Conservation (phyloP, 1,284 basidiomycete species). For the Ustilago lituana region DNA sequence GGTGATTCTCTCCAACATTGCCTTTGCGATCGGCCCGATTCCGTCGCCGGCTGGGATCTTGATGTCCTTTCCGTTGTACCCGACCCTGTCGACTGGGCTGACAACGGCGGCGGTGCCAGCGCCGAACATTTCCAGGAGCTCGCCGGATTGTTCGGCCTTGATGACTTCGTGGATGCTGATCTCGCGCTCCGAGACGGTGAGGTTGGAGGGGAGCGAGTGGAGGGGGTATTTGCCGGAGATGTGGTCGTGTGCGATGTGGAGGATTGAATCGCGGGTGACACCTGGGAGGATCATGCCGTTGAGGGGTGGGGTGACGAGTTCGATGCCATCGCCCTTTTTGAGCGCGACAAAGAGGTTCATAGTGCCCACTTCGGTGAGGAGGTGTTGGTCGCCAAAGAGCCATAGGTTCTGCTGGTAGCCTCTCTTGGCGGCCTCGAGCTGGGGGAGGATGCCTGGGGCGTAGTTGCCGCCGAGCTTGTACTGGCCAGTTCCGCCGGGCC, state of each 20-base stretch:
- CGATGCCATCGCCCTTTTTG: conserved; percentile 75
- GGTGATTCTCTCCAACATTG: conserved; percentile 83
- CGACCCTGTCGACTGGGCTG: conserved; percentile 74
- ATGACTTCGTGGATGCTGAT: conserved; percentile 90
- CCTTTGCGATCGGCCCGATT: conserved; percentile 84
- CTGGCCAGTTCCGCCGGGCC: conserved; percentile 65
- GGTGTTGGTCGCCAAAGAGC: conserved; percentile 73
- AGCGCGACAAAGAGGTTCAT: conserved; percentile 97
- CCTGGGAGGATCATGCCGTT: conserved; percentile 96
- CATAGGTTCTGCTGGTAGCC: conserved; percentile 96
- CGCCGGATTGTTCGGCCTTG: conserved; percentile 76
- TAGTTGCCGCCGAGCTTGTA: conserved; percentile 67
- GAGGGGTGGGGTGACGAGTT: conserved; percentile 76
- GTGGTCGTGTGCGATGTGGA: conserved; percentile 83
- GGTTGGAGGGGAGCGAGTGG: conserved; percentile 68
- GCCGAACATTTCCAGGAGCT: conserved; percentile 90
- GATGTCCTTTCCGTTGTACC: conserved; percentile 86
- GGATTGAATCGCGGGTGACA: conserved; percentile 86
- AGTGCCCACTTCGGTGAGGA: conserved; percentile 74
- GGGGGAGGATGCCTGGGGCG: conserved; percentile 71
- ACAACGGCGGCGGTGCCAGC: conserved; percentile 76
- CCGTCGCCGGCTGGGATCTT: conserved; percentile 83
- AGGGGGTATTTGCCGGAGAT: conserved; percentile 71
- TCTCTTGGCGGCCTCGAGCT: conserved; percentile 80
- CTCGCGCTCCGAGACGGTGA: conserved; percentile 82